Base-by-base conservation (phyloP, 2,329 filamentous ascomycete species). In the Ampelomyces quisqualis region DNA sequence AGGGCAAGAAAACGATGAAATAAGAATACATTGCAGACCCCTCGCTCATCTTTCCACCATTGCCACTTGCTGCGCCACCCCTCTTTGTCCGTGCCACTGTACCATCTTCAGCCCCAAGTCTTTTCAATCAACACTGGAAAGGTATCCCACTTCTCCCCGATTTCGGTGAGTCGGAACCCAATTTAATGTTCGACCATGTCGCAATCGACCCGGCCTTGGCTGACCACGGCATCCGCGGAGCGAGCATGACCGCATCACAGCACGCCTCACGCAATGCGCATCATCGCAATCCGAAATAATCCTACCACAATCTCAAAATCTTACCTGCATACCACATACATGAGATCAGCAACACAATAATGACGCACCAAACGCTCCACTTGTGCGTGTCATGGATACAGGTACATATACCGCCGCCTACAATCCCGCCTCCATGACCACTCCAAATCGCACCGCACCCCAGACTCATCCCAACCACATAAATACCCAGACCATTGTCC, bases 221-320 rank as follows among this genome's bases (percentile, higher is more conserved):
- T n/a, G n/a, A n/a, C n/a, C n/a, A n/a, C n/a, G n/a, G n/a, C n/a
- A n/a, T n/a, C n/a, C 33, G 33, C 33, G 21, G 33, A 27, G 15
- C 33, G 34, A 33, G 30, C 27, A 40, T 44, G 41, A 44, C 41
- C 11, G 36, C 41, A 44, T 40, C 20, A n/a, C n/a, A 33, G 11
- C 6, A 14, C 33, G 22, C 21, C 33, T 11, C 33, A 34, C 26
- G 26, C 26, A 28, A 13, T 10, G n/a, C 17, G 5, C 29, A 34
- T 34, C 31, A 34, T 29, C 31, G 17, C 31, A 18, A 34, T 34
- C 19, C 11, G 19, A 34, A 11, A 13, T n/a, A n/a, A n/a, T n/a
- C n/a, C n/a, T n/a, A n/a, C n/a, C n/a, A n/a, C n/a, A n/a, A 34
- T 18, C 7, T 3, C 32, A 7, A 15, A 17, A 6, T 30, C 29